These are phyloP conservation scores for Cryomyces minteri DNA, from an alignment of 495 filamentous ascomycete species.

Conservation along the genomic window DNA sequence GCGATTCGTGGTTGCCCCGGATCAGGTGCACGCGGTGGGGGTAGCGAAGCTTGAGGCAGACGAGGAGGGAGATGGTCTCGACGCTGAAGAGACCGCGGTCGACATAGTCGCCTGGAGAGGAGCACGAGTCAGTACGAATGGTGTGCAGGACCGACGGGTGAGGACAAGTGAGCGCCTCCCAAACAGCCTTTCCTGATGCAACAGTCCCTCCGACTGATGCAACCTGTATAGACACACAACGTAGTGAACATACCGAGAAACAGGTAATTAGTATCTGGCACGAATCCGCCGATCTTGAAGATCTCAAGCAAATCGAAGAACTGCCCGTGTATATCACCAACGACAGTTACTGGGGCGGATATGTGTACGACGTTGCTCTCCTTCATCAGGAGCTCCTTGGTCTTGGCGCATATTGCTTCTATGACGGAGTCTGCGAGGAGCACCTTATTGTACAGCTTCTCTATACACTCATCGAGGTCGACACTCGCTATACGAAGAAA, in stretches of 20 bases:
- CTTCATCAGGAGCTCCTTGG: constrained; percentile 96
- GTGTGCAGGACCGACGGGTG: no score
- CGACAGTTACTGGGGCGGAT: constrained; percentile 88
- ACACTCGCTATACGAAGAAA: constrained; percentile 50
- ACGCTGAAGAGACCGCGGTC: constrained; percentile 94
- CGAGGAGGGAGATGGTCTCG: constrained; percentile 88
- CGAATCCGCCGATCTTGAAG: constrained; percentile 92
- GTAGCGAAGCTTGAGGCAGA: constrained; percentile 88
- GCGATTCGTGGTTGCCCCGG: constrained; percentile 90
- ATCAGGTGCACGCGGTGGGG: constrained; percentile 84
- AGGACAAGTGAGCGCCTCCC: no score
- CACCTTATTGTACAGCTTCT: constrained; percentile 87
- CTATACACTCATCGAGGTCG: constrained; percentile 95
- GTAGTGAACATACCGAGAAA: no score
- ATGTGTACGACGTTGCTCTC: constrained; percentile 99
- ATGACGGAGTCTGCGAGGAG: constrained; percentile 93
- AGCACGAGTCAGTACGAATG: not conserved
- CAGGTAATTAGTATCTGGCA: constrained; percentile 93
- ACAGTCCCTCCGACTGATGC: no score
- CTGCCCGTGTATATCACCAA: constrained; percentile 96
- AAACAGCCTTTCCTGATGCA: no score
- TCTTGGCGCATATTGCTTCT: constrained; percentile 97
- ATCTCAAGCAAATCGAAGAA: constrained; percentile 99
- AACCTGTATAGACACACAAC: not conserved
- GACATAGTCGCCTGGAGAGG: constrained; percentile 56